These are phyloP conservation scores for Penicillium sp. DNA, from an alignment of 2,329 filamentous ascomycete genomes.

Conservation along the genomic window DNA sequence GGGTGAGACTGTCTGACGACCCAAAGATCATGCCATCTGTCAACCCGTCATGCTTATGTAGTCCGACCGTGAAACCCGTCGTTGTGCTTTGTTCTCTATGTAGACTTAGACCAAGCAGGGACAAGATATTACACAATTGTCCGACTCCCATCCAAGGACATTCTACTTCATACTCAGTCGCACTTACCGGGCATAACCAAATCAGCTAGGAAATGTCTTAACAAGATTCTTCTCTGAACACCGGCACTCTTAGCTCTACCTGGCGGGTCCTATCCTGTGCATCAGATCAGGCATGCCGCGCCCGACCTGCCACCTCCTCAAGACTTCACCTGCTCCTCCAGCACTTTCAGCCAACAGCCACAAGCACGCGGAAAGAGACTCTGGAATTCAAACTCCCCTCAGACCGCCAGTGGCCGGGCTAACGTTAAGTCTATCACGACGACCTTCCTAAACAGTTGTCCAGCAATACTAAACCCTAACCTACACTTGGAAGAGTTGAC, in stretches of 20 bases:
- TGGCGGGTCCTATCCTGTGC: not conserved
- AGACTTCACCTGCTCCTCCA: not conserved
- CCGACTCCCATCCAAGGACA: not conserved
- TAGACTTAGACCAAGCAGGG: not conserved
- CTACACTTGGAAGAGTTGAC: not conserved
- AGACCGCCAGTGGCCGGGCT: not conserved
- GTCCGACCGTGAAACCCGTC: not conserved
- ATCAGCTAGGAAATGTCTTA: not conserved
- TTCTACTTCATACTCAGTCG: not conserved
- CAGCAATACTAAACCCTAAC: not conserved
- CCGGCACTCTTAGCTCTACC: not conserved
- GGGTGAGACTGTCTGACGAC: not conserved
- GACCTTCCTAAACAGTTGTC: slow-evolving; percentile 2
- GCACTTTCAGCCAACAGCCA: not conserved
- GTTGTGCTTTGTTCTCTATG: not conserved
- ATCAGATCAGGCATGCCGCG: not conserved
- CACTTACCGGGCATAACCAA: not conserved
- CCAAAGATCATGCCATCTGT: not conserved
- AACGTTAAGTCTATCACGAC: not conserved
- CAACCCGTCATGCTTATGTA: not conserved
- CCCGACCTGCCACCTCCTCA: not conserved
- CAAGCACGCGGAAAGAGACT: not conserved
- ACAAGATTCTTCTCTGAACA: not conserved
- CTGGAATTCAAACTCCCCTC: not conserved
- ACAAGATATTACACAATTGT: not conserved